Evolutionary conservation across 305 asterid genomes (phyloP), one percentile per base, ranked within the genome.

Genomic region (Andrographis paniculata): DNA sequence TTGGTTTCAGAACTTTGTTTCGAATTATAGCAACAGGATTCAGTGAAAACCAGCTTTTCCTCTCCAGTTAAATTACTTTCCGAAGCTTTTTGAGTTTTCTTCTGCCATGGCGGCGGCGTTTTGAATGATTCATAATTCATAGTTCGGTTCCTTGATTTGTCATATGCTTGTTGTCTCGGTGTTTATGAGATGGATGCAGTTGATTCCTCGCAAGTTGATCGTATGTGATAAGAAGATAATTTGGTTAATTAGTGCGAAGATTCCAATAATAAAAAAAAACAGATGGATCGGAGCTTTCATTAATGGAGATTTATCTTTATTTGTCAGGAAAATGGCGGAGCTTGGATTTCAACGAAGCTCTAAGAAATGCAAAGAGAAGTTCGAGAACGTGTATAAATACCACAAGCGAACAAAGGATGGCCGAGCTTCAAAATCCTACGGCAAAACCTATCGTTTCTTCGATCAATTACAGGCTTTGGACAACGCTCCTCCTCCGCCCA

Each of bases 351-450:
- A 79, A 45, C 60, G 96, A 48, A 87, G 73, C 61, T 60, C 85
- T 1, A 91, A 91, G 87, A 91, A 91, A 68, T 91, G 99, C 68
- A 86, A 80, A 48, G 98, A 91, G 71, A n/a, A n/a, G n/a, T n/a
- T n/a, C n/a, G n/a, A n/a, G n/a, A n/a, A n/a, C n/a, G 92, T 91
- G 23, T 82, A 67, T 72, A 91, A 91, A 55, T 91, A 91, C 64
- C 95, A 91, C 70, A 86, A 75, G 68, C 55, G 96, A 48, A 91
- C 99, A 17, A 82, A 75, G 67, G 95, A 80, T 18, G 85, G 94
- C 35, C 86, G 96, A 0, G 72, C 93, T 3, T 64, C 95, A 0
- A 91, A 91, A 48, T 59, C 96, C 1, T 92, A 83, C 62, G 95
- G 96, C 23, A 91, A 91, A 41, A 75, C 75, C 0, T 91, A 91